Evolutionary conservation across 2,329 filamentous ascomycete species (phyloP).

Genomic region (Alternaria arborescens): DNA sequence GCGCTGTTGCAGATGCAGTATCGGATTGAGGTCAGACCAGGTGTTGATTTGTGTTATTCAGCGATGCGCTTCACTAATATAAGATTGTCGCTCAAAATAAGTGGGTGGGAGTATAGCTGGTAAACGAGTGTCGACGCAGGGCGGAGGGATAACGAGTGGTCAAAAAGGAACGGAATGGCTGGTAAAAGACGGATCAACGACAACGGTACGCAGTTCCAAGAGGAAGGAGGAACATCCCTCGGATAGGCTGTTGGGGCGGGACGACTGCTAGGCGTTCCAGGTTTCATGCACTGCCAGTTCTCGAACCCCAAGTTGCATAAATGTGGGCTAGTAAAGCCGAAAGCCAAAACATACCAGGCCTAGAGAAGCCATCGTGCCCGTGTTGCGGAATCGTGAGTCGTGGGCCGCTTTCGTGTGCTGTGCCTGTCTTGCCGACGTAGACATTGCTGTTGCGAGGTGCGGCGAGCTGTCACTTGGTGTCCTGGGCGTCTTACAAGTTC

Average conservation of each 20-base stretch:
- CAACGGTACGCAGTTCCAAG: constrained; percentile 10
- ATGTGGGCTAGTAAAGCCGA: constrained; percentile 21
- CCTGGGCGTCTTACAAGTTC: neutral
- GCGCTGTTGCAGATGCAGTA: constrained; percentile 32
- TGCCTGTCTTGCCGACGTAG: constrained; percentile 4
- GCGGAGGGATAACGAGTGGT: constrained; percentile 2
- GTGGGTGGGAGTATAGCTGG: neutral
- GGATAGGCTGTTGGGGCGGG: constrained; percentile 25
- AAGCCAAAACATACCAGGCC: constrained; percentile 24
- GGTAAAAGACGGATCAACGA: constrained; percentile 12
- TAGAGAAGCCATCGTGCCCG: constrained; percentile 27
- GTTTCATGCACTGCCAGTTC: constrained; percentile 29
- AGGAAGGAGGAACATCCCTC: constrained; percentile 11
- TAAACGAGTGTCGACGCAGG: constrained; percentile 9
- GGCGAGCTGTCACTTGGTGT: neutral
- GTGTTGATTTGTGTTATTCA: constrained; percentile 3
- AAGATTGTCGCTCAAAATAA: neutral
- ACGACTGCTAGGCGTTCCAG: constrained; percentile 17
- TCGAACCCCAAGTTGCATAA: constrained; percentile 25
- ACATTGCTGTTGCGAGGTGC: neutral
- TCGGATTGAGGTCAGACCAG: constrained; percentile 16
- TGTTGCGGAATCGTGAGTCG: constrained; percentile 11
- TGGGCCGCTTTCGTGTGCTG: neutral
- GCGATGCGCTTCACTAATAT: constrained; percentile 1
- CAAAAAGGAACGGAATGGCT: constrained; percentile 22